Evolutionary conservation across 257 asterid species (phyloP).

Genomic region (Solanum raphanifolium): DNA sequence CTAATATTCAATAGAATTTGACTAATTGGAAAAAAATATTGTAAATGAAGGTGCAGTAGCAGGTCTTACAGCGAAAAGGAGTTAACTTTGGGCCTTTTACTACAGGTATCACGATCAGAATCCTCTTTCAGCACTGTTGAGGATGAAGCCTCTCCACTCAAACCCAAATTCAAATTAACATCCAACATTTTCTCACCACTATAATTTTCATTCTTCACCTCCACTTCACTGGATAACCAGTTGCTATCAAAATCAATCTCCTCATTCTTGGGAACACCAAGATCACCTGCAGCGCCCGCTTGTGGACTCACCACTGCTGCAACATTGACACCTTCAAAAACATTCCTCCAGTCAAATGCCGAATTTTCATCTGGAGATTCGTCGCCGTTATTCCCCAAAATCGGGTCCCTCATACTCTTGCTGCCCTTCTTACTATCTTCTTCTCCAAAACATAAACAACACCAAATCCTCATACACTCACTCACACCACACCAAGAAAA

Average conservation of each 20-base stretch:
- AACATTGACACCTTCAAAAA: constrained; percentile 7
- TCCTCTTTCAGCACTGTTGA: constrained; percentile 28
- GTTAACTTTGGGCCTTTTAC: constrained; percentile 82
- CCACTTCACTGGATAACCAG: constrained; percentile 9
- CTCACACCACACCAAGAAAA: constrained; percentile 6
- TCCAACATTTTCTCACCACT: constrained; percentile 29
- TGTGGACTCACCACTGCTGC: constrained; percentile 6
- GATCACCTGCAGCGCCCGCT: constrained; percentile 9
- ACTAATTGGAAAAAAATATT: neutral
- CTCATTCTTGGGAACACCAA: constrained; percentile 1
- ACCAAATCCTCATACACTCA: constrained; percentile 81
- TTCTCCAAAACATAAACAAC: constrained; percentile 64
- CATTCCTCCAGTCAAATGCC: constrained; percentile 9
- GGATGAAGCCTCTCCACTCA: constrained; percentile 64
- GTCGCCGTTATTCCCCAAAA: constrained; percentile 30
- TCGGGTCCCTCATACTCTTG: constrained; percentile 27
- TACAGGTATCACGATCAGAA: constrained; percentile 33
- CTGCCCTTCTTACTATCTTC: constrained; percentile 5
- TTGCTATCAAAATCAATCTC: constrained; percentile 8
- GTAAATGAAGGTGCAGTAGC: neutral
- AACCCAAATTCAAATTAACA: constrained; percentile 59
- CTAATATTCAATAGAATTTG: neutral
- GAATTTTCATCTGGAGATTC: constrained; percentile 48
- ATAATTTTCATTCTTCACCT: neutral
- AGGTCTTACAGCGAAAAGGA: constrained; percentile 59